phyloP scores from a whole-genome alignment of 306 rosid genomes.

The Vicia sativa region DNA sequence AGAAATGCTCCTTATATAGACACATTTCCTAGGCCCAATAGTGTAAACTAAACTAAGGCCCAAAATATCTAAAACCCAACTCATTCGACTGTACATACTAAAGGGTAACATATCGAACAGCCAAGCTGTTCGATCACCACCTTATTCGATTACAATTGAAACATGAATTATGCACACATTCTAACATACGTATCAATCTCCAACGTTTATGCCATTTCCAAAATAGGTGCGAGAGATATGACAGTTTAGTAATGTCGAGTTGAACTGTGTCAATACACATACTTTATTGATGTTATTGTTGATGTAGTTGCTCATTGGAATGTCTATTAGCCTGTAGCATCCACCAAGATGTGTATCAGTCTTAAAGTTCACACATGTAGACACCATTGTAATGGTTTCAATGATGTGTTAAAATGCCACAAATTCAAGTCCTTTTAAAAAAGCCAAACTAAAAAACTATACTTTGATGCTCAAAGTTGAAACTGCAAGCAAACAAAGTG shows the following conservation, averaged over 20 bases:
- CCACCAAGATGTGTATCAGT: slow-evolving; percentile 69
- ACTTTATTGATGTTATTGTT: slow-evolving; percentile 86
- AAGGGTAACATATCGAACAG: too few species aligned
- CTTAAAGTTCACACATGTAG: slow-evolving; percentile 55
- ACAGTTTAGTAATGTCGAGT: slow-evolving; percentile 87
- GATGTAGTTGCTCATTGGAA: slow-evolving; percentile 97
- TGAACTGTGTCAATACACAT: slow-evolving; percentile 81
- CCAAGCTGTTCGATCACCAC: too few species aligned
- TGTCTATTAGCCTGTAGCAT: slow-evolving; percentile 85
- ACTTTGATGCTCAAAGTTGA: slow-evolving; percentile 26
- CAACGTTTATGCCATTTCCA: slow-evolving; percentile 86
- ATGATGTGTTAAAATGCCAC: too few species aligned
- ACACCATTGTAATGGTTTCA: slow-evolving; percentile 63
- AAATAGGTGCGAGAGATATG: slow-evolving; percentile 87
- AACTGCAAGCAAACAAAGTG: slow-evolving; percentile 37
- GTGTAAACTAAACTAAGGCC: too few species aligned
- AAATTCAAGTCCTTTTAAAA: slow-evolving; percentile 23
- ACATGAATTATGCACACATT: too few species aligned
- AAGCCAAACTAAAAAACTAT: slow-evolving; percentile 32
- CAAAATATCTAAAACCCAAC: too few species aligned
- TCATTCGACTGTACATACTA: too few species aligned
- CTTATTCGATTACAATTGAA: too few species aligned
- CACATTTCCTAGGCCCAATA: too few species aligned
- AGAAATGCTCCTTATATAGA: too few species aligned
- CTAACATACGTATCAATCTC: slow-evolving; percentile 90